Evolutionary conservation across 306 rosid species (phyloP), one percentile per base, ranked within the genome.

Genomic region (Gynostemma pentaphyllum): DNA sequence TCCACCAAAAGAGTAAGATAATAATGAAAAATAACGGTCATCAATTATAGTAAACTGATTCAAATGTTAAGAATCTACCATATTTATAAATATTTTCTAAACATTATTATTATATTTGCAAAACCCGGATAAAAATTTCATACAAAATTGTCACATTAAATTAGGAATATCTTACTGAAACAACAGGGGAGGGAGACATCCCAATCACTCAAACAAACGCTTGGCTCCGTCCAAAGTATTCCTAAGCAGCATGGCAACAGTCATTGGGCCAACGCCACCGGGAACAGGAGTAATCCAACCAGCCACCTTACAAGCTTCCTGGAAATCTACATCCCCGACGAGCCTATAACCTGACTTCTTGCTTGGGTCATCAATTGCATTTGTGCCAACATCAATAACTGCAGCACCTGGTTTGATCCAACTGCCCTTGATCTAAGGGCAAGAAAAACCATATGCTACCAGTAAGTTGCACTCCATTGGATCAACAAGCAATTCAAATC

Each of bases 341-440:
- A 89, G 83, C 75, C 89, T 71, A 14, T 84, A 89, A 64, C 97
- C 95, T 0, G 89, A 71, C 84, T 84, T 86, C 73, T 30, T 89
- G 12, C 82, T 86, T 23, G 80, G 77, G 73, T 89, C 95, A 48
- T 89, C 89, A 1, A 86, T 72, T 47, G 95, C 81, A 64, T 84
- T 86, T 60, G 92, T 89, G 68, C 97, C 92, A 14, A 89, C 97
- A 71, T 86, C 97, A 22, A 86, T 89, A 23, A 89, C 81, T 21
- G 88, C 95, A 66, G 95, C 95, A 68, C 97, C 97, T 5, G 92
- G 89, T 75, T 89, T 89, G 78, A 86, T 76, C 97, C 91, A 89
- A 63, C 85, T 75, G n/a, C 92, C 97, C 76, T 86, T 89, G 75
- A 89, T 80, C 92, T 71, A 65, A 49, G 48, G 66, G 62, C 13